Evolutionary conservation across 306 rosid species (phyloP).

Genomic region (Ceratonia siliqua): DNA sequence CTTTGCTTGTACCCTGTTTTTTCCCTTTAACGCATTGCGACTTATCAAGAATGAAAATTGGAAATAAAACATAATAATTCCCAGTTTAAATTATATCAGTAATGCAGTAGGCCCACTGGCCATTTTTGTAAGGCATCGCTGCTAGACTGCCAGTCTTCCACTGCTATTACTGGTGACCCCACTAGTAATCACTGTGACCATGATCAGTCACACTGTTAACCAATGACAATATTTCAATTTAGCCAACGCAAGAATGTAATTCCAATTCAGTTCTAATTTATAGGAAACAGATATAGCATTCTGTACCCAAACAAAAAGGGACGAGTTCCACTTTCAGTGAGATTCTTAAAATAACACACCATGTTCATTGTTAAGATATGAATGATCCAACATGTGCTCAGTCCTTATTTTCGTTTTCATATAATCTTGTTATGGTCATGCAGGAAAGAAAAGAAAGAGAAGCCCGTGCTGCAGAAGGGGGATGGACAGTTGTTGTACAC

Average conservation of each 20-base stretch:
- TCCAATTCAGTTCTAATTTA: not conserved
- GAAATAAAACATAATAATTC: no score
- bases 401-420: slow-evolving; percentile 9
- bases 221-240: not conserved
- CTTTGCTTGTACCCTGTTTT: not conserved
- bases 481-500: slow-evolving; percentile 87
- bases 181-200: not conserved
- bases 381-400: not conserved
- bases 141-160: not conserved
- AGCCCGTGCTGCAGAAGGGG: slow-evolving; percentile 73
- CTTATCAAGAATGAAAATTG: not conserved
- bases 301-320: not conserved
- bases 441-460: slow-evolving; percentile 80
- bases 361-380: not conserved
- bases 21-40: no score
- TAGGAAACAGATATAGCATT: not conserved
- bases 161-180: no score
- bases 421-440: slow-evolving; percentile 25
- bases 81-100: not conserved
- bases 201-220: not conserved
- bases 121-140: not conserved
- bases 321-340: not conserved
- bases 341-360: not conserved
- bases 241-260: not conserved
- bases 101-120: not conserved